These are phyloP conservation scores for Physcia stellaris DNA, from an alignment of 495 filamentous ascomycete genomes.

Conservation along the genomic window DNA sequence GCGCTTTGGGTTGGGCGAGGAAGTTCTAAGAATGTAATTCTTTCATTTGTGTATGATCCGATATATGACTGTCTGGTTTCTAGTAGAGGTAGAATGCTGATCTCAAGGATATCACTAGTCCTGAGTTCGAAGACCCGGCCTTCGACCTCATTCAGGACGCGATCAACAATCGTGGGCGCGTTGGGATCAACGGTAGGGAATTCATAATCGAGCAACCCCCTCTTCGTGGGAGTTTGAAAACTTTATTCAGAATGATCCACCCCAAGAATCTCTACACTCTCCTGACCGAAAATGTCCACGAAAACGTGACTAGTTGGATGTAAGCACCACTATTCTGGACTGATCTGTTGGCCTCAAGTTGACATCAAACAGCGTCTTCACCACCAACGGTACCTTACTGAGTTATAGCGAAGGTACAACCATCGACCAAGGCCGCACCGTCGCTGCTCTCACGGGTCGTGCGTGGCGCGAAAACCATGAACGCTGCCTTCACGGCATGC, in stretches of 20 bases:
- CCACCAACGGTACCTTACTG: conserved; percentile 13
- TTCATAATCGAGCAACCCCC: background rate
- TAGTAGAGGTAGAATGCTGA: background rate
- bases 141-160: background rate
- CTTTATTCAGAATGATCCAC: conserved; percentile 6
- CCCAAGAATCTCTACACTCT: conserved; percentile 8
- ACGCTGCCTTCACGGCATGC: no score
- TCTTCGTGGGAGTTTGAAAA: background rate
- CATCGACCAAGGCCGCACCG: conserved; percentile 7
- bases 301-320: conserved; percentile 3
- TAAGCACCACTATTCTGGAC: background rate
- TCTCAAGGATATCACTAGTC: background rate
- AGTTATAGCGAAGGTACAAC: conserved; percentile 5
- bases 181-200: no score
- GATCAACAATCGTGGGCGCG: background rate
- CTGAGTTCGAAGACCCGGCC: background rate
- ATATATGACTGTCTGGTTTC: background rate
- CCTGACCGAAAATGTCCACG: conserved; percentile 13
- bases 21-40: no score
- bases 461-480: conserved; percentile 11
- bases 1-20: no score
- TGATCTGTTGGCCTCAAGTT: background rate
- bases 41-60: no score
- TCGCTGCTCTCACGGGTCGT: conserved; percentile 12
- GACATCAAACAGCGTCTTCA: conserved; percentile 11